A percentile compares a stretch with the other conserved stretches of the same genome.
Evolutionary conservation across 2,329 filamentous ascomycete species (phyloP).

Genomic region (Teratosphaeria viscida): DNA sequence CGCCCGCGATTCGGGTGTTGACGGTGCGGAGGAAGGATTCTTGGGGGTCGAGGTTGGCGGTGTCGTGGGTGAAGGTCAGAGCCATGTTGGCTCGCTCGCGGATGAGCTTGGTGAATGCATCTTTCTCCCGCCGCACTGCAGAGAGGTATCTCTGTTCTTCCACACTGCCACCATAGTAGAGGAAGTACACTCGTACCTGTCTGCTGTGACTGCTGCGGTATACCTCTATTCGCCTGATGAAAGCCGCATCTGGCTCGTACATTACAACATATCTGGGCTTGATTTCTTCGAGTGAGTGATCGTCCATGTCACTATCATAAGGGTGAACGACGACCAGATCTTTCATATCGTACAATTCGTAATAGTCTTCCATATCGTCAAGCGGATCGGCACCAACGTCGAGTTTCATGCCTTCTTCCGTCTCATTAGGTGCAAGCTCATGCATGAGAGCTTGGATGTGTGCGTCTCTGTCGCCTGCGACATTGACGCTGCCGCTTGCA

Average conservation of each 20-base stretch:
- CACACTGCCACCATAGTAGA: constrained; percentile 90
- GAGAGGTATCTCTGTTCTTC: constrained; percentile 92
- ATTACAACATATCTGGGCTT: constrained; percentile 93
- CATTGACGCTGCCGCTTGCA: constrained; percentile 62
- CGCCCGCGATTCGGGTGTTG: constrained; percentile 92
- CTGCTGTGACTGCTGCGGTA: constrained; percentile 91
- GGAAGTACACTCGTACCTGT: constrained; percentile 86
- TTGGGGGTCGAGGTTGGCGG: constrained; percentile 66
- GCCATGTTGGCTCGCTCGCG: constrained; percentile 89
- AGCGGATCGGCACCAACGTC: constrained; percentile 70
- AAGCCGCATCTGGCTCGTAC: constrained; percentile 93
- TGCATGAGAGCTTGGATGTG: constrained; percentile 76
- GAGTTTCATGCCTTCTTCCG: constrained; percentile 61
- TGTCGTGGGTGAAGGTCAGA: constrained; percentile 66
- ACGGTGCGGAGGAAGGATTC: constrained; percentile 88
- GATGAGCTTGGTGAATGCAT: constrained; percentile 89
- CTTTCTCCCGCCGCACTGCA: constrained; percentile 85
- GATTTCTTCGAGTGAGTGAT: constrained; percentile 89
- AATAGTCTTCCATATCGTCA: constrained; percentile 86
- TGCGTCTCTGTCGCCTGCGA: constrained; percentile 70
- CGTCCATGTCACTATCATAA: constrained; percentile 91
- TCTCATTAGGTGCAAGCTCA: constrained; percentile 70
- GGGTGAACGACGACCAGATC: constrained; percentile 83
- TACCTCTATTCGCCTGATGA: constrained; percentile 88
- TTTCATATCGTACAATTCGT: constrained; percentile 82